Base-by-base conservation (phyloP, 208 protist genomes). In the Acanthamoeba castellanii region DNA sequence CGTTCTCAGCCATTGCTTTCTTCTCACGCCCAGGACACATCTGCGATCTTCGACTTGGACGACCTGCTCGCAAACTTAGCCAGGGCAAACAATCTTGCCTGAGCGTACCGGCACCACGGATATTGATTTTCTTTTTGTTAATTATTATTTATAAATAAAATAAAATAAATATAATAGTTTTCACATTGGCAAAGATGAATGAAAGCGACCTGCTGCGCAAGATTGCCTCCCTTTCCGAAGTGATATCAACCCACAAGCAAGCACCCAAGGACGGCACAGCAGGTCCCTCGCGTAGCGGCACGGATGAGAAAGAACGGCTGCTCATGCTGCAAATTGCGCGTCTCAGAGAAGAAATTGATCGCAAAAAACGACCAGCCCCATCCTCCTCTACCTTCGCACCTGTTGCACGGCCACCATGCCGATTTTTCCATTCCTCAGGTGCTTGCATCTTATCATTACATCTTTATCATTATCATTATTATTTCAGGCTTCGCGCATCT, bases 281-380 rank as follows among this genome's bases (percentile, higher is more conserved):
- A 18, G 50, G 16, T 11, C 4, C 50, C 9, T 18, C 50, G 16
- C 13, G 14, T 18, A 66, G 20, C 16, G 20, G 22, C 22, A 20
- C 20, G 22, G 25, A 66, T n/a, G 70, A 34, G 30, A 16, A 78
- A 22, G n/a, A 78, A 47, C 66, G 30, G 11, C 22, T 27, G 66
- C 70, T 78, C 70, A 34, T 78, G 70, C n/a, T 32, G 32, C 70
- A 78, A n/a, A 78, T 78, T 47, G 70, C 70, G 11, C 70, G 70
- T 13, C 37, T 78, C 11, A 47, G 32, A 9, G 70, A 18, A 14
- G 70, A 78, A 47, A 78, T 78, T n/a, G 20, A 78, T 45, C 70
- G 70, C 37, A 18, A 18, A 22, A 34, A 78, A 42, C n/a, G 37
- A 5, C 30, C 25, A 42, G 59, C 16, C 50, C 50, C 59, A 11